These are phyloP conservation scores for Coprinopsis sp. DNA, from an alignment of 768 basidiomycete species.

Conservation along the genomic window DNA sequence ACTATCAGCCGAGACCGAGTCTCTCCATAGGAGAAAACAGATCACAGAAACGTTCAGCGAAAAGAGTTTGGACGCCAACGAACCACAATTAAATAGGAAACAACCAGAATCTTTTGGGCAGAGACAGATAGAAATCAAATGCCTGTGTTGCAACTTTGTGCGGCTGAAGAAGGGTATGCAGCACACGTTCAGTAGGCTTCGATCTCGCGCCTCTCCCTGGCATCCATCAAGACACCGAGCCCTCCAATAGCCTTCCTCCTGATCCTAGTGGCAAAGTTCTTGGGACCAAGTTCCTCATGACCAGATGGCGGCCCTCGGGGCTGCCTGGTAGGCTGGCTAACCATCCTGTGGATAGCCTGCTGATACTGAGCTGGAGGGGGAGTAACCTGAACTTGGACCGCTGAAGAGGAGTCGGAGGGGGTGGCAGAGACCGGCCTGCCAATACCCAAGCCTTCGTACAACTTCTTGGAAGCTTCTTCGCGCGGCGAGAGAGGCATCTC, in stretches of 20 bases:
- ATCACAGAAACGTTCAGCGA: too few species aligned
- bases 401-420: conserved; percentile 33
- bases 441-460: conserved; percentile 86
- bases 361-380: conserved; percentile 32
- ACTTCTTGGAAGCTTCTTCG: conserved; percentile 81
- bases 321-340: conserved; percentile 75
- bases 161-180: background rate
- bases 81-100: too few species aligned
- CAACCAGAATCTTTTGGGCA: too few species aligned
- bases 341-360: conserved; percentile 55
- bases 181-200: conserved; percentile 55
- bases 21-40: too few species aligned
- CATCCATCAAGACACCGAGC: conserved; percentile 72
- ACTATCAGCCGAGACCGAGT: too few species aligned
- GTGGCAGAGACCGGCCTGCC: conserved; percentile 57
- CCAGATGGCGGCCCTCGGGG: conserved; percentile 85
- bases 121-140: too few species aligned
- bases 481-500: conserved; percentile 70
- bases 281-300: conserved; percentile 79
- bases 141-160: too few species aligned
- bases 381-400: conserved; percentile 33
- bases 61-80: too few species aligned
- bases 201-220: conserved; percentile 73
- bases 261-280: conserved; percentile 86
- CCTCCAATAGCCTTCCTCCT: conserved; percentile 82